A percentile compares a stretch with the other conserved stretches of the same genome.
Conservation (phyloP, 2,329 filamentous ascomycete genomes). For the Phialophora tarda region DNA sequence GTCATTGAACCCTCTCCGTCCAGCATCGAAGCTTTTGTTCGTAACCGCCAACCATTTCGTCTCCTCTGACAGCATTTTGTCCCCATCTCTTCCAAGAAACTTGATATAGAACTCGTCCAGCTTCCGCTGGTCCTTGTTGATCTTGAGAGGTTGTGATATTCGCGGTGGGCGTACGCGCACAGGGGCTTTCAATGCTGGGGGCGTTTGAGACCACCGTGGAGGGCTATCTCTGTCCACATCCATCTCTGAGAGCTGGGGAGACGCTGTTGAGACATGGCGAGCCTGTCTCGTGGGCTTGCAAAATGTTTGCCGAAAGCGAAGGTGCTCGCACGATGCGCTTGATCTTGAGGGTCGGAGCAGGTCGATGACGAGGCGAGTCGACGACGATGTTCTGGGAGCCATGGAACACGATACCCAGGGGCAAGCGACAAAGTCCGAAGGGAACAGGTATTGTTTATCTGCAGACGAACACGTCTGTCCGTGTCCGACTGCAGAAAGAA, state of each 20-base stretch:
- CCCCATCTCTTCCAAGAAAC: constrained; percentile 75
- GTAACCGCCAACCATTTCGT: constrained; percentile 96
- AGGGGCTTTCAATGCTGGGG: constrained; percentile 70
- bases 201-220: constrained; percentile 75
- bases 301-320: constrained; percentile 23
- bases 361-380: constrained; percentile 31
- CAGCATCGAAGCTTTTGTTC: constrained; percentile 98
- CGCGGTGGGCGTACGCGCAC: constrained; percentile 51
- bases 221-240: constrained; percentile 28
- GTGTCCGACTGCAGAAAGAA: background rate
- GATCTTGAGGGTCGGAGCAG: constrained; percentile 26
- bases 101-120: constrained; percentile 79
- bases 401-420: constrained; percentile 4
- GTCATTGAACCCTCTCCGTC: constrained; percentile 91
- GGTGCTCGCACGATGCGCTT: constrained; percentile 32
- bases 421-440: background rate
- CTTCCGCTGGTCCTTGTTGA: constrained; percentile 75
- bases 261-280: constrained; percentile 35
- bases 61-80: constrained; percentile 80
- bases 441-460: background rate
- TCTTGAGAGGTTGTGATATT: constrained; percentile 56
- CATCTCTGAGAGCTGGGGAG: constrained; percentile 32
- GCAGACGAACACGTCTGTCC: background rate
- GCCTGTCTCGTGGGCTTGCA: constrained; percentile 25
- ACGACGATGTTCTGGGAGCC: constrained; percentile 20